Base-by-base conservation (phyloP, 441 rosid genomes). In the Jatropha podagrica region DNA sequence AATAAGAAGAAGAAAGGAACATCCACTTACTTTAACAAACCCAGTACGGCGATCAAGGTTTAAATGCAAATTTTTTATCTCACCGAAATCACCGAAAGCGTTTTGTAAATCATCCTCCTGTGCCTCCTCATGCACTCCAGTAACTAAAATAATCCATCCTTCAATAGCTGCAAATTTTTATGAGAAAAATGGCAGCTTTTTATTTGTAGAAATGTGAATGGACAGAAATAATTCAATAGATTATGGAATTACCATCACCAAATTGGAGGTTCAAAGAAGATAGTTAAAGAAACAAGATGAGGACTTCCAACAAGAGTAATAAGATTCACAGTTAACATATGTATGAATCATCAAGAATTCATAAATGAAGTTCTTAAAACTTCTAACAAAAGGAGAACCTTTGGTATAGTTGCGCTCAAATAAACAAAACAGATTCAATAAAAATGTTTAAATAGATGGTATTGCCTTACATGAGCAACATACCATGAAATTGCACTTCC, bases 21-120 rank as follows among this genome's bases (percentile, higher is more conserved):
- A 13, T 14, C 58, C 61, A 42, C 78, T 79, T 86, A 96, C 99
- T 97, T 96, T 96, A 52, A 96, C 97, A 84, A 85, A 96, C 64
- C 99, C 98, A 79, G 97, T 90, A 20, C 96, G 97, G 6, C 98
- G 92, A 77, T 96, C 94, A 40, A 96, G 97, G 84, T 94, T 96
- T 77, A 96, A 84, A 82, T 94, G 95, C 83, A 96, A 76, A 83
- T 85, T 90, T 85, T 88, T 92, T 12, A 94, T 94, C 85, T 96
- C 93, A 11, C 99, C 98, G 85, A 83, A 94, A 38, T 94, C 99
- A 72, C 95, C 97, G 81, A 96, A 96, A 74, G 89, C 84, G 76
- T 88, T 90, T 12, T 88, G 85, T 78, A 96, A 73, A 87, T 96
- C 93, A 70, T 96, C 99, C 77, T 94, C 99, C 54, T 96, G 97